Evolutionary conservation across 805 yeast genomes (phyloP).

Genomic region (Candida dajiaensis): DNA sequence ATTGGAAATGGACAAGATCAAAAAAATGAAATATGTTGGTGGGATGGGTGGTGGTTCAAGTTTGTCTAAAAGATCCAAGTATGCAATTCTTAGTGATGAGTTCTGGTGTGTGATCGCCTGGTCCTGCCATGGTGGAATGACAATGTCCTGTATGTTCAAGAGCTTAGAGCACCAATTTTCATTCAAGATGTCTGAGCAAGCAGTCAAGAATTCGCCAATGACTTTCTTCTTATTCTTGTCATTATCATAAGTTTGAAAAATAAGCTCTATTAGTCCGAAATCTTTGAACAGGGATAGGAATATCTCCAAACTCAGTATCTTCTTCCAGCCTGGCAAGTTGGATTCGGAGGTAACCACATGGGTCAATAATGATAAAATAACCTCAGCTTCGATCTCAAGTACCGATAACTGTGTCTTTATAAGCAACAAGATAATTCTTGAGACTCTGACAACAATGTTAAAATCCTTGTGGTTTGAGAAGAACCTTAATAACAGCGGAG

Average conservation of each 20-base stretch:
- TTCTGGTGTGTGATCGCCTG: constrained; percentile 35
- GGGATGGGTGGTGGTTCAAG: constrained; percentile 68
- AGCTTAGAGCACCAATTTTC: constrained; percentile 25
- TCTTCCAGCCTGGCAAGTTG: constrained; percentile 63
- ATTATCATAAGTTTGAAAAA: constrained; percentile 61
- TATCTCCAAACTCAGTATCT: constrained; percentile 66
- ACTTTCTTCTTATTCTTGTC: constrained; percentile 52
- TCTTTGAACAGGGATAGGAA: constrained; percentile 57
- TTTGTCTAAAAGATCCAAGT: constrained; percentile 78
- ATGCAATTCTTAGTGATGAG: constrained; percentile 45
- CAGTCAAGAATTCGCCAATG: constrained; percentile 45
- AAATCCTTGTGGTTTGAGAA: constrained; percentile 57
- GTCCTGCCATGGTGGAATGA: constrained; percentile 19
- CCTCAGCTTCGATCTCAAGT: constrained; percentile 74
- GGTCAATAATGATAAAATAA: constrained; percentile 66
- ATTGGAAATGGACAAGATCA: constrained; percentile 49
- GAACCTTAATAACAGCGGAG: constrained; percentile 69
- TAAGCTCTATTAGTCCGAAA: constrained; percentile 39
- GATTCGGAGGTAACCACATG: constrained; percentile 61
- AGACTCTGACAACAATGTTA: constrained; percentile 66
- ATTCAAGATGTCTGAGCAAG: constrained; percentile 31
- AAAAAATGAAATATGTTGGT: constrained; percentile 50
- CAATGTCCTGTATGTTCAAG: constrained; percentile 29
- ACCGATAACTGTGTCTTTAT: constrained; percentile 49
- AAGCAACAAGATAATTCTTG: constrained; percentile 62